Evolutionary conservation across 2,329 filamentous ascomycete genomes (phyloP).

Genomic region (Ceratocystis huliohia): DNA sequence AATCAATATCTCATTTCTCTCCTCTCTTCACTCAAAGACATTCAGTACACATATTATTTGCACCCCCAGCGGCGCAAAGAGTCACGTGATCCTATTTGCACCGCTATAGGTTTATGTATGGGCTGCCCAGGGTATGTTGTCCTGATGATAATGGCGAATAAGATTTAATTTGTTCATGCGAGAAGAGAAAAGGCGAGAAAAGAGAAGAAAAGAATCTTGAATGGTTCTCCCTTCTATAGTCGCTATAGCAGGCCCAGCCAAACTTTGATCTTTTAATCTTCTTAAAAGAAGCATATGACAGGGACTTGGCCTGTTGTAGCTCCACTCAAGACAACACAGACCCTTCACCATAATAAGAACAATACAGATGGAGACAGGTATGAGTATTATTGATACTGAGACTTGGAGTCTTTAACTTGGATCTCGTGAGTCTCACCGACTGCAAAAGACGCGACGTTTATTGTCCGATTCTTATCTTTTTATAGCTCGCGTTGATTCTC

Average conservation of each 20-base stretch:
- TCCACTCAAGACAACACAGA: conserved; percentile 11
- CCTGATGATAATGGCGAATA: background rate
- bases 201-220: background rate
- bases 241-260: background rate
- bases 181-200: conserved; percentile 4
- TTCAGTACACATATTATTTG: no score
- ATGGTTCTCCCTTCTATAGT: background rate
- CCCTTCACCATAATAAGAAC: background rate
- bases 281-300: conserved; percentile 4
- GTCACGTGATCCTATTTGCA: no score
- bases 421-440: background rate
- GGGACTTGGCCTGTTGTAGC: background rate
- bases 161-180: background rate
- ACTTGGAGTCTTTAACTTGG: background rate
- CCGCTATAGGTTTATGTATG: no score
- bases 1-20: no score
- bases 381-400: background rate
- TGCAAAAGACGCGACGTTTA: background rate
- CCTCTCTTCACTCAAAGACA: no score
- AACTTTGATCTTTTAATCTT: conserved; percentile 2
- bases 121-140: no score
- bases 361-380: background rate
- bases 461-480: background rate
- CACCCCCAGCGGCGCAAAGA: no score
- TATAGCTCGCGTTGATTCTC: background rate